Evolutionary conservation across 768 basidiomycete genomes (phyloP).

Genomic region (Kwoniella dejecticola): DNA sequence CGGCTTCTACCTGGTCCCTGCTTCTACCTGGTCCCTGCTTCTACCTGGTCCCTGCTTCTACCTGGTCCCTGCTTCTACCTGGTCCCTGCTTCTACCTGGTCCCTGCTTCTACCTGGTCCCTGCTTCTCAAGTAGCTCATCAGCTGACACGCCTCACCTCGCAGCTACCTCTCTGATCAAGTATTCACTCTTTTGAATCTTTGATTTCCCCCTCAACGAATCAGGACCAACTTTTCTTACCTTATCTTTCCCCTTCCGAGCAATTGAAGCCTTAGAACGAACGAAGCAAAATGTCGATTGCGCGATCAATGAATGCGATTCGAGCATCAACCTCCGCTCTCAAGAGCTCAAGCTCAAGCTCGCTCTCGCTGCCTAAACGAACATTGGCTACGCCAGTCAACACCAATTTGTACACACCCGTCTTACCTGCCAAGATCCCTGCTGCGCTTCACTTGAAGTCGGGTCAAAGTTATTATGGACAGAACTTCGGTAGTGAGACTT

Average conservation of each 20-base stretch:
- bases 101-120: too few species aligned
- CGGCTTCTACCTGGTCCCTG: not conserved
- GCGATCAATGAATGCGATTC: slow-evolving; percentile 26
- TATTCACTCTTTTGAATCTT: slow-evolving; percentile 44
- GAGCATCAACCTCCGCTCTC: slow-evolving; percentile 22
- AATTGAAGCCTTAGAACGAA: too few species aligned
- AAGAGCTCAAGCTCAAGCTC: slow-evolving; percentile 16
- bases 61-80: too few species aligned
- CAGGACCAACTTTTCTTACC: not conserved
- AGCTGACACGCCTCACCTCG: not conserved
- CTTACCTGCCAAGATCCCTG: slow-evolving; percentile 61
- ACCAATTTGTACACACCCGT: slow-evolving; percentile 42
- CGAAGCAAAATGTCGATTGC: slow-evolving; percentile 4
- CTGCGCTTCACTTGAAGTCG: slow-evolving; percentile 85
- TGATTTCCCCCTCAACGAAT: slow-evolving; percentile 22
- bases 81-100: too few species aligned
- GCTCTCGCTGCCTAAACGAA: slow-evolving; percentile 30
- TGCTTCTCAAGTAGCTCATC: not conserved
- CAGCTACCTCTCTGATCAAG: slow-evolving; percentile 53
- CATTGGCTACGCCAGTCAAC: slow-evolving; percentile 44
- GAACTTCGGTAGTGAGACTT: slow-evolving; percentile 83
- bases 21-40: too few species aligned
- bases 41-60: too few species aligned
- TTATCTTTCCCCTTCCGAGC: not conserved
- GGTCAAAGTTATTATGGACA: slow-evolving; percentile 89